Evolutionary conservation across 163 green algal species (phyloP), one percentile per base, ranked within the genome.

Genomic region (Scenedesmus sp.): DNA sequence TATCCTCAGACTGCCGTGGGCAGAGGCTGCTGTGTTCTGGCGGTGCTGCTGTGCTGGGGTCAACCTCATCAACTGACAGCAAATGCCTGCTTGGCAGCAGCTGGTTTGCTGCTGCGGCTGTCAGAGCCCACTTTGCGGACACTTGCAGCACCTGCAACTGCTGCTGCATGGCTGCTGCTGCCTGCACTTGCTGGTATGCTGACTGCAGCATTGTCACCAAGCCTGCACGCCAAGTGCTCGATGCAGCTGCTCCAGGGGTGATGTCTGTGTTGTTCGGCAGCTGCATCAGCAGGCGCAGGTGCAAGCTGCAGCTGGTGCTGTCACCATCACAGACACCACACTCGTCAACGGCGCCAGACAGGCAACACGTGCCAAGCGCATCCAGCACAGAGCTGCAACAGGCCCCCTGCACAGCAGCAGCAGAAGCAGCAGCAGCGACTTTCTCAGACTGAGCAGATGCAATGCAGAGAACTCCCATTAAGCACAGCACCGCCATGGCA

Each of bases 291-390:
- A 91, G 52, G 3, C 70, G 52, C 6, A 94, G 56, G 1, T 90
- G 26, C 23, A 94, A 9, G 10, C 59, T 86, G 86, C 96, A 98
- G 64, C 93, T 94, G 20, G 93, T 93, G 84, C 93, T 91, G 82
- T 96, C 93, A 16, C 95, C 96, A 67, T 97, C 95, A 81, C 96
- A 98, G 18, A 98, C 92, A 1, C 96, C 96, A 89, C 96, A 98
- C 66, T 97, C 96, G 62, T 98, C 96, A n/a, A 97, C 20, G 5
- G 18, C 12, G 18, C 94, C 94, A 59, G 89, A 95, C 46, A 76
- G 26, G 91, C 96, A 98, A 92, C 96, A 98, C 54, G 81, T 88
- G 56, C 95, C 95, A 7, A 81, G 87, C 4, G 91, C 92, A 89
- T 97, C 96, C 64, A 98, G 91, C 16, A 91, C 70, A 1, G 79